Evolutionary conservation across 176 grass and related monocot species (phyloP).

Genomic region (Bothriochloa decipiens): DNA sequence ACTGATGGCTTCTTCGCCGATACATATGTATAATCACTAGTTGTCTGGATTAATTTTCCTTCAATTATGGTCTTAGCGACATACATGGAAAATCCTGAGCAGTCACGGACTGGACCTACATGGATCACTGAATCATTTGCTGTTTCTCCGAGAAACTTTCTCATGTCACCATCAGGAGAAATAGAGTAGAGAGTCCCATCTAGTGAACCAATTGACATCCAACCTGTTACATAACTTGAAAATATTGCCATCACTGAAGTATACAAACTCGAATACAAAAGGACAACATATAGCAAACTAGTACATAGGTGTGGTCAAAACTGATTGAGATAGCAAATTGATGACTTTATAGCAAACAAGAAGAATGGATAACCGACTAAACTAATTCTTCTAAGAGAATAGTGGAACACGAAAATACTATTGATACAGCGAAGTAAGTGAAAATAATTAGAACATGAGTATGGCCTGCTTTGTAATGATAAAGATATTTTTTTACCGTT

Average conservation of each 20-base stretch:
- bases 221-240: slow-evolving; percentile 56
- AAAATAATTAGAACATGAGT: not conserved
- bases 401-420: not conserved
- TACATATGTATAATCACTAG: slow-evolving; percentile 54
- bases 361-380: not conserved
- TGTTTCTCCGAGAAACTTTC: slow-evolving; percentile 61
- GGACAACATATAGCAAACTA: not conserved
- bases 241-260: not conserved
- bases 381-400: not conserved
- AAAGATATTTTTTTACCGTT: slow-evolving; percentile 49
- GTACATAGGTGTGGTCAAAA: not conserved
- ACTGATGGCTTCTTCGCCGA: slow-evolving; percentile 56
- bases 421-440: not conserved
- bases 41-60: slow-evolving; percentile 56
- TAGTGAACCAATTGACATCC: slow-evolving; percentile 83
- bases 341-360: not conserved
- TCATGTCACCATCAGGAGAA: slow-evolving; percentile 63
- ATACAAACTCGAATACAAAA: not conserved
- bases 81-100: slow-evolving; percentile 72
- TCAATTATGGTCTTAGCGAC: slow-evolving; percentile 62
- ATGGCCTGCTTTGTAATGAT: not conserved
- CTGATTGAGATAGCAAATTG: not conserved
- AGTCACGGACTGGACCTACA: slow-evolving; percentile 67
- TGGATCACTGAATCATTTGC: slow-evolving; percentile 63
- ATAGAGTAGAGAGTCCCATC: slow-evolving; percentile 84